Conservation (phyloP, 805 yeast species). For the Cyberlindnera saturnus region DNA sequence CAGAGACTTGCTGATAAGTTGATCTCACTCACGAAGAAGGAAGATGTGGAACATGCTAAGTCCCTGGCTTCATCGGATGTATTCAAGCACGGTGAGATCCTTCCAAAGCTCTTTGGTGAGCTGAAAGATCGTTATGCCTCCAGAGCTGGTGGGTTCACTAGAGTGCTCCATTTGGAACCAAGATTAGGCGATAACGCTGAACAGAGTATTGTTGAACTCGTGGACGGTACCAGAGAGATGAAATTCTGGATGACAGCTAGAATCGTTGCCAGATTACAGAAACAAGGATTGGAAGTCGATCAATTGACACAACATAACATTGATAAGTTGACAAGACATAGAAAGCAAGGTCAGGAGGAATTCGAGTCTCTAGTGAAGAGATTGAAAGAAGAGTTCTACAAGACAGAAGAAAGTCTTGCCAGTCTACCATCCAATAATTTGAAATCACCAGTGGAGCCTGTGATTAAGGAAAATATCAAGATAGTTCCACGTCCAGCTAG, state of each 20-base stretch:
- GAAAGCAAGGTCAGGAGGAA: conserved; percentile 44
- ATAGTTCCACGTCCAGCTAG: conserved; percentile 17
- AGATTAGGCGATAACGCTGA: conserved; percentile 87
- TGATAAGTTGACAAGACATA: conserved; percentile 37
- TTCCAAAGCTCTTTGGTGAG: conserved; percentile 64
- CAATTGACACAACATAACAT: conserved; percentile 52
- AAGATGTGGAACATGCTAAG: conserved; percentile 24
- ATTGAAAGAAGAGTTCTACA: conserved; percentile 42
- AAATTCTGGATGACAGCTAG: conserved; percentile 75
- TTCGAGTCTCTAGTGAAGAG: conserved; percentile 61
- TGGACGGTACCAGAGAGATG: conserved; percentile 68
- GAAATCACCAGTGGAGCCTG: conserved; percentile 18
- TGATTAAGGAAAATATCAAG: conserved; percentile 13
- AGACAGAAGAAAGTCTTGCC: conserved; percentile 9
- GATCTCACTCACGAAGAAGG: conserved; percentile 51
- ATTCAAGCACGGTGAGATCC: conserved; percentile 40
- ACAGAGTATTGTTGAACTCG: conserved; percentile 81
- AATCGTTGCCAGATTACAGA: conserved; percentile 72
- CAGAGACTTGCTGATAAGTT: conserved; percentile 57
- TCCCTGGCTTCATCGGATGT: conserved; percentile 34
- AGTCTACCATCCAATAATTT: conserved; percentile 16
- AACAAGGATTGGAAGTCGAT: conserved; percentile 51
- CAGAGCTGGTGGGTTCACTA: conserved; percentile 78
- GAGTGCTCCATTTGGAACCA: conserved; percentile 78
- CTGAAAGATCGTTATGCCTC: conserved; percentile 55